These are phyloP conservation scores for Fagus sylvatica DNA, from an alignment of 306 rosid genomes.

Conservation along the genomic window DNA sequence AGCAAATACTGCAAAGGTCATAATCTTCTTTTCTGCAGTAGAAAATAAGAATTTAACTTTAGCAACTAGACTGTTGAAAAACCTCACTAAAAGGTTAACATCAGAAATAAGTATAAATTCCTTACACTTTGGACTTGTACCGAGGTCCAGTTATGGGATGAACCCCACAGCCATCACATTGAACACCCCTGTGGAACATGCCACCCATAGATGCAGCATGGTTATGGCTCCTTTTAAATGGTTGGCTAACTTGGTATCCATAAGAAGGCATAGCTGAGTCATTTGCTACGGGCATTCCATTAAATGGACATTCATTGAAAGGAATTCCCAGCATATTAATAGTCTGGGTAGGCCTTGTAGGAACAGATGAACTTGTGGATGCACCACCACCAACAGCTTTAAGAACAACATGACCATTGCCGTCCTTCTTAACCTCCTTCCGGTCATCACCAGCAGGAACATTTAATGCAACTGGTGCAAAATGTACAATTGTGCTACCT, in stretches of 20 bases:
- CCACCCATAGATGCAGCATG: slow-evolving; percentile 50
- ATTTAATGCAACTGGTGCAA: slow-evolving; percentile 24
- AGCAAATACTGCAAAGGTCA: slow-evolving; percentile 86
- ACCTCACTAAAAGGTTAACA: neutral
- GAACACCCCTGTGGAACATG: slow-evolving; percentile 81
- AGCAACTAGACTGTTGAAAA: neutral
- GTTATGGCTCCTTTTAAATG: slow-evolving; percentile 49
- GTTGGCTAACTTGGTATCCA: slow-evolving; percentile 19
- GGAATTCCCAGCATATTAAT: slow-evolving; percentile 11
- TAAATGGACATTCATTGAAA: slow-evolving; percentile 46
- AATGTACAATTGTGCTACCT: slow-evolving; percentile 10
- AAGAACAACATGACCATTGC: neutral
- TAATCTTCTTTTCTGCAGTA: slow-evolving; percentile 69
- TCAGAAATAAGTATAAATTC: slow-evolving; percentile 3
- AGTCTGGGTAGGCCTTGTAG: slow-evolving; percentile 16
- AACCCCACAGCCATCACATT: slow-evolving; percentile 91
- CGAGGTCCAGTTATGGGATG: slow-evolving; percentile 93
- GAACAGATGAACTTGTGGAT: slow-evolving; percentile 31
- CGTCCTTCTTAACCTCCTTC: slow-evolving; percentile 24
- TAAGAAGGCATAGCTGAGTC: slow-evolving; percentile 16
- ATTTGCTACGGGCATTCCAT: slow-evolving; percentile 31
- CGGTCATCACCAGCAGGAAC: slow-evolving; percentile 29
- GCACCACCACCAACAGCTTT: slow-evolving; percentile 29
- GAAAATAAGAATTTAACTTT: neutral
- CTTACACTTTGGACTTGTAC: slow-evolving; percentile 85